Evolutionary conservation across 352 stramenopile species (phyloP).

Genomic region (Phytophthora idaei): DNA sequence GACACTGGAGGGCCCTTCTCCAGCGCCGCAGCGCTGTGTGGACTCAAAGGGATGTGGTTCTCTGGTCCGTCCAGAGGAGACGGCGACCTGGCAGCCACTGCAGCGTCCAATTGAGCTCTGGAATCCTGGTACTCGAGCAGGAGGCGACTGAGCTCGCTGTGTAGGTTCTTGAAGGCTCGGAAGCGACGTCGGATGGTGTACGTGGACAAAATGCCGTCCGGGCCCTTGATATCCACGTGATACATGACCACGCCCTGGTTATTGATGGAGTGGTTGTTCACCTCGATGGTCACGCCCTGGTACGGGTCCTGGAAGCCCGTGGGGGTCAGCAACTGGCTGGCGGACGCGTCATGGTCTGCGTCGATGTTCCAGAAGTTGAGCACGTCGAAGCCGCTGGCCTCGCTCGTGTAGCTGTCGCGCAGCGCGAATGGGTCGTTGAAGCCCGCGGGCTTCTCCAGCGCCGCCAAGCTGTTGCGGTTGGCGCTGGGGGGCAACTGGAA

Average conservation of each 20-base stretch:
- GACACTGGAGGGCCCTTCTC: conserved; percentile 37
- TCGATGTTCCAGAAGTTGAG: conserved; percentile 66
- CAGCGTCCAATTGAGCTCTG: conserved; percentile 22
- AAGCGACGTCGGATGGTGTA: conserved; percentile 88
- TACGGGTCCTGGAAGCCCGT: conserved; percentile 56
- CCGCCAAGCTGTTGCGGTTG: conserved; percentile 66
- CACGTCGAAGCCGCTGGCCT: conserved; percentile 66
- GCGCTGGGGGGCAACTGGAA: conserved; percentile 50
- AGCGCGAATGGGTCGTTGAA: conserved; percentile 29
- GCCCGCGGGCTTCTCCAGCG: conserved; percentile 45
- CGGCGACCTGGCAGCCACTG: conserved; percentile 10
- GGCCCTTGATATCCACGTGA: conserved; percentile 86
- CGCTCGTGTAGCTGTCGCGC: conserved; percentile 65
- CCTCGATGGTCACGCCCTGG: conserved; percentile 69
- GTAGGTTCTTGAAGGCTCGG: conserved; percentile 79
- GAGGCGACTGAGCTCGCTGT: conserved; percentile 68
- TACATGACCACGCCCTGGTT: conserved; percentile 88
- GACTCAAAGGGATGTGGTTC: conserved; percentile 52
- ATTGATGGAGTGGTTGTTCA: conserved; percentile 76
- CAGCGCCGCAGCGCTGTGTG: conserved; percentile 41
- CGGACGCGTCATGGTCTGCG: conserved; percentile 42
- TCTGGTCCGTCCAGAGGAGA: conserved; percentile 17
- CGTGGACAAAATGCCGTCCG: conserved; percentile 72
- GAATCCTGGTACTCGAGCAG: conserved; percentile 59
- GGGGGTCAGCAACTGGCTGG: conserved; percentile 44